phyloP scores from a whole-genome alignment of 371 early-diverging fungal species.

The Nematocida sp. region DNA sequence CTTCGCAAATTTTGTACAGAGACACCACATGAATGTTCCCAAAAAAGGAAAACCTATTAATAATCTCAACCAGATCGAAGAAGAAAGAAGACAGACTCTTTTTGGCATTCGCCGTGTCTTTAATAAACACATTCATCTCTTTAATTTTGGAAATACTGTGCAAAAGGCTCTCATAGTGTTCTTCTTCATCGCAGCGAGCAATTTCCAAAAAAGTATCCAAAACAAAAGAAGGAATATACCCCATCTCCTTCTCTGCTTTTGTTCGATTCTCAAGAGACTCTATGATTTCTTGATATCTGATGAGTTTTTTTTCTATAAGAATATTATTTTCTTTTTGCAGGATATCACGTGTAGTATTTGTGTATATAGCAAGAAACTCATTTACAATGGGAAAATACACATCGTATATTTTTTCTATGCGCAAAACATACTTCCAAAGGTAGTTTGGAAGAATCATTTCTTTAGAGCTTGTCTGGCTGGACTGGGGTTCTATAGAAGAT shows the following conservation, averaged over 20 bases:
- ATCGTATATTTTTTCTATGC: neutral
- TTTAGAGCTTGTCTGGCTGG: neutral
- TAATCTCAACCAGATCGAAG: too few species aligned
- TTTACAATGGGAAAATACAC: neutral
- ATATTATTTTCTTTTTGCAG: neutral
- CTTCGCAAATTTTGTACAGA: neutral
- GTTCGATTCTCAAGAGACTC: neutral
- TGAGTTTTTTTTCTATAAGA: conserved; percentile 1
- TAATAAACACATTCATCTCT: too few species aligned
- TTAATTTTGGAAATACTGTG: too few species aligned
- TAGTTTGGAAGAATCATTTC: neutral
- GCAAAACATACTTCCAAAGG: neutral
- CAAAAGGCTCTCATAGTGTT: too few species aligned
- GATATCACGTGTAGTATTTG: neutral
- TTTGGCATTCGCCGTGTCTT: too few species aligned
- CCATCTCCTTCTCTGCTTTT: neutral
- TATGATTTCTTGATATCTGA: neutral
- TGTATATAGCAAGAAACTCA: conserved; percentile 1
- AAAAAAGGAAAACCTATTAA: neutral
- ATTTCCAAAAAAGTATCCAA: conserved; percentile 1
- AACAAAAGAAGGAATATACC: conserved; percentile 8
- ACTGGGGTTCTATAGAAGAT: too few species aligned
- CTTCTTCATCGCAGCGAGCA: neutral
- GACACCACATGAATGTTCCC: neutral
- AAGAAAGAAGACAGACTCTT: too few species aligned